Base-by-base conservation (phyloP, 352 stramenopile species). In the Globisporangium sylvaticum region DNA sequence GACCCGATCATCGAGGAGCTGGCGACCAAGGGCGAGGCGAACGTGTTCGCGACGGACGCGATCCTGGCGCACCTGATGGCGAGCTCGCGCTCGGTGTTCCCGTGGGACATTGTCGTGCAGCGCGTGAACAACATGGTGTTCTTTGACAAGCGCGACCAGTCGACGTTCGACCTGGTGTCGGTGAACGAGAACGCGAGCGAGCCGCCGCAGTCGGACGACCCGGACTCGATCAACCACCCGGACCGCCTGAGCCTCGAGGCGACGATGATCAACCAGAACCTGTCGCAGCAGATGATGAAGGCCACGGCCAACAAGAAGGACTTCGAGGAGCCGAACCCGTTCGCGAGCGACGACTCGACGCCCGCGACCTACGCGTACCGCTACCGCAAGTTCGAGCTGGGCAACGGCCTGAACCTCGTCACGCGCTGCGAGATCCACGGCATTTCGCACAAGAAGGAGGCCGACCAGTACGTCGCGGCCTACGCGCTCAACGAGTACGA, bases 231-330 rank as follows among this genome's bases (percentile, higher is more conserved):
- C 71, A 99, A 99, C 84, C 95, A 96, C 66, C 95, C 96, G 18
- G 94, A 99, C 78, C 88, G 97, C 27, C 84, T 99, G 14, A 94
- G 83, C 65, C 81, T 99, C 6, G 97, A 99, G 66, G 97, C 97
- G 2, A 99, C 97, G 6, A 98, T 97, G 85, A 98, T 99, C 76
- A 99, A 99, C 82, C 96, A 99, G 77, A 99, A 99, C 77, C 97
- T 99, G 76, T 98, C 96, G 31, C 97, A 99, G 74, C 97, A 99
- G 77, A 96, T 98, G 48, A 79, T 99, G 29, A 92, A 96, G 66
- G 53, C 39, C 46, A 78, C 75, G 4, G 73, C 68, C 20, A 79
- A 72, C 64, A 78, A 75, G 71, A 95, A 94, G 74, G 68, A 67
- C 48, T 88, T 89, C 56, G 81, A 88, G 39, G 70, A 83, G 32